Evolutionary conservation across 2,329 filamentous ascomycete genomes (phyloP).

Genomic region (Curvularia sp.): DNA sequence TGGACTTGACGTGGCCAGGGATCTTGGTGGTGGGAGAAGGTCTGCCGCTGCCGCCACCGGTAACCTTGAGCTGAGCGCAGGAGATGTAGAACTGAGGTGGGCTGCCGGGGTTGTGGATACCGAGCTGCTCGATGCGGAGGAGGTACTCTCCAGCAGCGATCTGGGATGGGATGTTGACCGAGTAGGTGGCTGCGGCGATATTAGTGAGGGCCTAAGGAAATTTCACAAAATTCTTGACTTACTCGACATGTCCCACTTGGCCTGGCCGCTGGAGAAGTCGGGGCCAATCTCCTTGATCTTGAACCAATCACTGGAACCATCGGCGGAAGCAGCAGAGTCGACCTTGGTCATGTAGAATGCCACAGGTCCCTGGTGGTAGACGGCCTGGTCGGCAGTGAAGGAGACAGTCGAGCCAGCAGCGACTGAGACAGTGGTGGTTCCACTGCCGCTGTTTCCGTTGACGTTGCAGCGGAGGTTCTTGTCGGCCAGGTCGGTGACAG

Average conservation of each 20-base stretch:
- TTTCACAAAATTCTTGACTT: conserved; percentile 15
- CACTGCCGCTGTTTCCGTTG: conserved; percentile 35
- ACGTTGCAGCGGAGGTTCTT: conserved; percentile 49
- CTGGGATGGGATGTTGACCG: conserved; percentile 51
- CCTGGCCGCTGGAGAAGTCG: conserved; percentile 43
- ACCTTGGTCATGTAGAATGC: conserved; percentile 51
- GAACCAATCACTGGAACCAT: conserved; percentile 50
- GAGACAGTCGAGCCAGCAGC: conserved; percentile 45
- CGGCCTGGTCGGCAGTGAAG: conserved; percentile 47
- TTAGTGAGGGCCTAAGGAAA: conserved; percentile 16
- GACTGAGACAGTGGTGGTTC: conserved; percentile 45
- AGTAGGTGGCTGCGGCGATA: conserved; percentile 36
- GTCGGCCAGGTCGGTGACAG: conserved; percentile 43
- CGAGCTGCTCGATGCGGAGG: conserved; percentile 58
- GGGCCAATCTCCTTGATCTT: conserved; percentile 52
- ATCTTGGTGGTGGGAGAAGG: conserved; percentile 41
- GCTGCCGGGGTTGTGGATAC: conserved; percentile 52
- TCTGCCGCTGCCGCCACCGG: conserved; percentile 44
- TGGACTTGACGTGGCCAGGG: conserved; percentile 41
- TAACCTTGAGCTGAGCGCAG: conserved; percentile 58
- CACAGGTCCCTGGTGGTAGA: conserved; percentile 51
- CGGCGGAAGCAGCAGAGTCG: conserved; percentile 38
- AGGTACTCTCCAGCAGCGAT: conserved; percentile 56
- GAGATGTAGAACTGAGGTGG: conserved; percentile 45
- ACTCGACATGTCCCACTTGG: conserved; percentile 44